Percentiles rank a stretch among this genome's conserved stretches.
Conservation (phyloP, 1,284 basidiomycete genomes). For the Acaromyces ingoldii region DNA sequence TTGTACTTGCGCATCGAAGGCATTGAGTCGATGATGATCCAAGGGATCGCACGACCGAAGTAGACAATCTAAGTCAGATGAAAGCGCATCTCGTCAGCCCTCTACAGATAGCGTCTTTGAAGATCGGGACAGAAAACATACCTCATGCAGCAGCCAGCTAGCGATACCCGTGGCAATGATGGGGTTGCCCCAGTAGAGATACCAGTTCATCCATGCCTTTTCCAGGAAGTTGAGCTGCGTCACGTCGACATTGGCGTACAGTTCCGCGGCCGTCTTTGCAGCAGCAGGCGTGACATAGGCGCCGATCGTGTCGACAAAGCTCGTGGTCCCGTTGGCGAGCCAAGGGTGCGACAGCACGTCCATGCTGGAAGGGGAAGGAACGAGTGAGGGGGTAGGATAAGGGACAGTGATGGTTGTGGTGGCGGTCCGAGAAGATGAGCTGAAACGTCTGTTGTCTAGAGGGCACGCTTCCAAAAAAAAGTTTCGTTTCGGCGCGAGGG, state of each 20-base stretch:
- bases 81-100: neutral
- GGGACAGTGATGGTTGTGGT: too few species aligned
- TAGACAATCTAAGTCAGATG: conserved; percentile 69
- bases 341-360: conserved; percentile 82
- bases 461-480: too few species aligned
- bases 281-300: conserved; percentile 20
- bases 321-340: conserved; percentile 71
- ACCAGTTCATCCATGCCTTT: conserved; percentile 53
- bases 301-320: conserved; percentile 66
- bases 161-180: conserved; percentile 88
- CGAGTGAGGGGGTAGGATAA: too few species aligned
- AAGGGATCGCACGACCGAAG: conserved; percentile 90
- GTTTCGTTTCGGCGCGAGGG: too few species aligned
- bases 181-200: conserved; percentile 64
- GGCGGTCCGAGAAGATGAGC: too few species aligned
- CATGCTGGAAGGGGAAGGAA: too few species aligned
- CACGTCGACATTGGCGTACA: conserved; percentile 40
- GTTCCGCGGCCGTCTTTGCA: conserved; percentile 19
- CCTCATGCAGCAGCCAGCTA: conserved; percentile 91
- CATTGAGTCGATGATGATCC: conserved; percentile 90
- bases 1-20: conserved; percentile 95
- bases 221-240: conserved; percentile 37
- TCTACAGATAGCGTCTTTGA: too few species aligned
- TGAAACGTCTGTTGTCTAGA: too few species aligned
- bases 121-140: too few species aligned